Evolutionary conservation across 2,329 filamentous ascomycete species (phyloP).

Genomic region (Colletotrichum camelliae): DNA sequence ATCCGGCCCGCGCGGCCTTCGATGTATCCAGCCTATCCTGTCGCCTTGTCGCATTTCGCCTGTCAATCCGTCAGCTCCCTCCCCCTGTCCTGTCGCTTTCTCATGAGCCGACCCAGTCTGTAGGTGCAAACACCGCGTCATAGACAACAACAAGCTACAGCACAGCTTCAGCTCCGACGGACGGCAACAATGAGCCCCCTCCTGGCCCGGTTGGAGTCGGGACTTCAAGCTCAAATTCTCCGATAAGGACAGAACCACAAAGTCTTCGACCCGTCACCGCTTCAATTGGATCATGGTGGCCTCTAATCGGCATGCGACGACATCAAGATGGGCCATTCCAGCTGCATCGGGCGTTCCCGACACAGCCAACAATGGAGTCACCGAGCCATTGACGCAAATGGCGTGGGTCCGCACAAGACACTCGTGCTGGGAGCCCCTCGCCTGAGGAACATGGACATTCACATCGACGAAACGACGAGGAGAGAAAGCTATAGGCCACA

Average conservation of each 20-base stretch:
- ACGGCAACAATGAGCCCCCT: background rate
- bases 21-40: background rate
- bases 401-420: background rate
- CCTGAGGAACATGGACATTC: background rate
- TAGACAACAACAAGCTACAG: background rate
- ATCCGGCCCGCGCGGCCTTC: background rate
- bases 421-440: background rate
- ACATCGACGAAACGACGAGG: background rate
- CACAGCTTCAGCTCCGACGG: background rate
- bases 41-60: background rate
- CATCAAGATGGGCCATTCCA: background rate
- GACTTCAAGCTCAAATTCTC: background rate
- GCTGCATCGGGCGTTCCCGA: background rate
- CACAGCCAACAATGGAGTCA: background rate
- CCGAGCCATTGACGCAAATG: background rate
- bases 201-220: background rate
- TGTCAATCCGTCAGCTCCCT: background rate
- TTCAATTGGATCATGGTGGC: background rate
- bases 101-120: background rate
- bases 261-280: background rate
- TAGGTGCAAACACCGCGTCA: background rate
- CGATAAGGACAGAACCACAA: background rate
- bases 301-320: background rate
- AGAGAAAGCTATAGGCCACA: background rate
- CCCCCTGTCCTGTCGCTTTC: background rate